These are phyloP conservation scores for Fibroporia radiculosa DNA, from an alignment of 768 basidiomycete genomes.

Conservation along the genomic window DNA sequence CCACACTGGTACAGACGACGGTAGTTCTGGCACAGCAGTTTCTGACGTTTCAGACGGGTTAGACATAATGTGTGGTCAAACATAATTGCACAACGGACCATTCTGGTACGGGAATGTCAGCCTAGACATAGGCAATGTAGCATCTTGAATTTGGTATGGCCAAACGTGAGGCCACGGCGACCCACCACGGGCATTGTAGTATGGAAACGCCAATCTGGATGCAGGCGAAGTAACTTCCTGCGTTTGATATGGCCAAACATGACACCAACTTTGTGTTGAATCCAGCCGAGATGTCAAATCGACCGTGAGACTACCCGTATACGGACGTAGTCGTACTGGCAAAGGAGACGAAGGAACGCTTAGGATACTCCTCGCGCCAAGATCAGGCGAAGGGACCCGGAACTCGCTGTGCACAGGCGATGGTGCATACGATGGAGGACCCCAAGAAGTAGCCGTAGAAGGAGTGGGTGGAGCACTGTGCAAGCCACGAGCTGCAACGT, in stretches of 20 bases:
- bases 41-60: too few species aligned
- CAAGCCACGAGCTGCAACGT: constrained; percentile 28
- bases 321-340: constrained; percentile 3
- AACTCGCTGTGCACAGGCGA: constrained; percentile 20
- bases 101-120: constrained; percentile 1
- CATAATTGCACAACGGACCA: too few species aligned
- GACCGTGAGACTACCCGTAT: background rate
- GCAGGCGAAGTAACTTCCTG: background rate
- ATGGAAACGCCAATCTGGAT: constrained; percentile 2
- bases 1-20: too few species aligned
- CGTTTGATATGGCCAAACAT: background rate
- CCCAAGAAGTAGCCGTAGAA: constrained; percentile 44
- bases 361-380: constrained; percentile 8
- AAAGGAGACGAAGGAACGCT: constrained; percentile 12
- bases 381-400: constrained; percentile 13
- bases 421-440: constrained; percentile 29
- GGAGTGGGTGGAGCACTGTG: constrained; percentile 46
- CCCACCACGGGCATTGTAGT: background rate
- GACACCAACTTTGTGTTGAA: background rate
- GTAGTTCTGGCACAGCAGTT: too few species aligned
- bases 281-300: background rate
- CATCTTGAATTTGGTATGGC: constrained; percentile 6
- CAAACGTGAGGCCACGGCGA: constrained; percentile 9
- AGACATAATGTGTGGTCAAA: too few species aligned
- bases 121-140: background rate